Evolutionary conservation across 352 stramenopile genomes (phyloP).

Genomic region (Phytophthora sojae): DNA sequence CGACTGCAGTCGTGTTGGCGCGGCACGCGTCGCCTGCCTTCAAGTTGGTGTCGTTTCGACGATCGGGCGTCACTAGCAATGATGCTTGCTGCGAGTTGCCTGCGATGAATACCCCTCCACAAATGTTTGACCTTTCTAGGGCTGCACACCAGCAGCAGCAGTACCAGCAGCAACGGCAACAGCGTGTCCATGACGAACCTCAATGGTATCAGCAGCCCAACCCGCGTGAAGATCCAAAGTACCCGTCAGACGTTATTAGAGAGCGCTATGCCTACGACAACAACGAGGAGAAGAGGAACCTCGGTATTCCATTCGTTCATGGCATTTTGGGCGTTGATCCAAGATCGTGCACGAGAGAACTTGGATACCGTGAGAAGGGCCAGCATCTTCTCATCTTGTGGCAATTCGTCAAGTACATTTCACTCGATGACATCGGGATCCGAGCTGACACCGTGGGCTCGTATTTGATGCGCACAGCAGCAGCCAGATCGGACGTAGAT

Average conservation of each 20-base stretch:
- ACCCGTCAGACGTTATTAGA: too few species aligned
- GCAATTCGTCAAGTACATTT: background rate
- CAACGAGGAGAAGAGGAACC: too few species aligned
- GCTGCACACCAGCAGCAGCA: background rate
- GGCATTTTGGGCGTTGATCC: background rate
- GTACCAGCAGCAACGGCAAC: background rate
- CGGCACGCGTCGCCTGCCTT: constrained; percentile 33
- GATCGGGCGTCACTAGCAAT: constrained; percentile 3
- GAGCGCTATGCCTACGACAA: too few species aligned
- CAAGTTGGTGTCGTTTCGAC: constrained; percentile 36
- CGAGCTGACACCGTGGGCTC: background rate
- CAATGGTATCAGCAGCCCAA: too few species aligned
- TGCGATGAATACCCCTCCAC: background rate
- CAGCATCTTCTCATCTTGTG: constrained; percentile 1
- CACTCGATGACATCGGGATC: background rate
- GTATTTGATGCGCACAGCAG: background rate
- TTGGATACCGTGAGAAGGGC: background rate
- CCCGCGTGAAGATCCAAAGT: too few species aligned
- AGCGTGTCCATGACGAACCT: background rate
- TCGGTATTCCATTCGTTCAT: background rate
- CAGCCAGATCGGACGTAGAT: background rate
- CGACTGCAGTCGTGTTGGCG: constrained; percentile 12
- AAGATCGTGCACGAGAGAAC: background rate
- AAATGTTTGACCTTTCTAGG: background rate
- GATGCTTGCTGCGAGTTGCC: background rate